These are phyloP conservation scores for Aspergillus spinulosporus DNA, from an alignment of 2,329 filamentous ascomycete species.

Conservation along the genomic window DNA sequence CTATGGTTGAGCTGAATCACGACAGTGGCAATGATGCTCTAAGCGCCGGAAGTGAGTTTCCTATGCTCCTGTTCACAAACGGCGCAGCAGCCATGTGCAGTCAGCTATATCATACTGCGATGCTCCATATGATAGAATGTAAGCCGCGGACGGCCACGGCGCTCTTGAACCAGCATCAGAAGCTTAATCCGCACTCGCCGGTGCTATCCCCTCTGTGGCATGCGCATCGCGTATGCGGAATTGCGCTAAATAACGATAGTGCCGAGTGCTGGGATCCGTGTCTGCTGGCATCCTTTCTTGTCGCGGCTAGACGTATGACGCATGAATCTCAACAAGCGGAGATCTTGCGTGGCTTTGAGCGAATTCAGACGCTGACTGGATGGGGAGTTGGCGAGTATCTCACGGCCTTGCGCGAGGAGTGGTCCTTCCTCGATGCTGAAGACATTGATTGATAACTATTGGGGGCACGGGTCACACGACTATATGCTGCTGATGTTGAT, in stretches of 20 bases:
- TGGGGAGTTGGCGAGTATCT: constrained; percentile 37
- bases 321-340: constrained; percentile 51
- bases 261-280: constrained; percentile 51
- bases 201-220: constrained; percentile 52
- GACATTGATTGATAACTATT: constrained; percentile 6
- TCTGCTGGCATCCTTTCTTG: constrained; percentile 49
- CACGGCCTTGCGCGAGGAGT: constrained; percentile 23
- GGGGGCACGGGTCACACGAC: neutral
- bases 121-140: constrained; percentile 54
- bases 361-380: constrained; percentile 44
- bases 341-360: constrained; percentile 43
- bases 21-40: constrained; percentile 25
- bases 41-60: constrained; percentile 28
- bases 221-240: constrained; percentile 52
- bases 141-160: constrained; percentile 47
- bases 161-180: constrained; percentile 26
- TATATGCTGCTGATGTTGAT: neutral
- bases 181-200: constrained; percentile 24
- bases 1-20: constrained; percentile 37
- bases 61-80: constrained; percentile 49
- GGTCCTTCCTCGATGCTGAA: constrained; percentile 25
- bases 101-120: constrained; percentile 59
- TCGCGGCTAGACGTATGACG: constrained; percentile 51
- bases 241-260: constrained; percentile 50
- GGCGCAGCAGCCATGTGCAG: constrained; percentile 50